Conservation (phyloP, 2,329 filamentous ascomycete species). For the Trichoderma koningiopsis region DNA sequence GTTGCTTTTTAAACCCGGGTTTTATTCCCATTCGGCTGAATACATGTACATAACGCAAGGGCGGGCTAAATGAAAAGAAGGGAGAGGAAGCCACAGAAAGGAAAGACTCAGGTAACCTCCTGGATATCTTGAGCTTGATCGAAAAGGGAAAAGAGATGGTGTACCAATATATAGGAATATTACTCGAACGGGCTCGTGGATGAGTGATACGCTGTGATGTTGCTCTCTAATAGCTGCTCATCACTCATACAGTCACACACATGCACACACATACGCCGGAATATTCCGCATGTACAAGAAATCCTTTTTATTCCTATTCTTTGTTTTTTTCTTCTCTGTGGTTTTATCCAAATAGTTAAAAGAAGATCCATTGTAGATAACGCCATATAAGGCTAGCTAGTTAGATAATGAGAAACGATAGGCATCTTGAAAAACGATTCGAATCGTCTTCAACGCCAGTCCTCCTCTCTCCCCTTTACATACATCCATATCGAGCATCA, state of each 20-base stretch:
- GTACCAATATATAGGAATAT: neutral
- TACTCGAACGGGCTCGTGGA: neutral
- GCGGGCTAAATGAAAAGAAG: neutral
- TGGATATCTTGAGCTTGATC: neutral
- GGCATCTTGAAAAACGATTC: neutral
- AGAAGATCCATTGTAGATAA: neutral
- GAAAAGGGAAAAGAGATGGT: neutral
- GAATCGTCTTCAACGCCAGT: neutral
- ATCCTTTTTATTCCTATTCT: neutral
- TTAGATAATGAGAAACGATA: neutral
- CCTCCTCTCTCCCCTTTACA: neutral
- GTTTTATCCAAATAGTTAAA: neutral
- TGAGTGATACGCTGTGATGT: neutral
- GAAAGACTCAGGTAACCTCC: neutral
- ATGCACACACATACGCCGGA: neutral
- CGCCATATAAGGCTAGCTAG: neutral
- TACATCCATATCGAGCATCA: constrained; percentile 1
- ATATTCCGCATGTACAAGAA: neutral
- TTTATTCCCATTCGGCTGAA: neutral
- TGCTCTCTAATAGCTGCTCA: neutral
- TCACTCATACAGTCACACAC: neutral
- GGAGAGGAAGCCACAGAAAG: neutral
- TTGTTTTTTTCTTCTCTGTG: neutral
- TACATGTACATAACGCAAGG: too few relatives aligned
- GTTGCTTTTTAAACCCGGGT: neutral